Percentiles rank a stretch among this genome's conserved stretches.
These are phyloP conservation scores for Cunninghamia lanceolata DNA, from an alignment of 75 land plant species.

Conservation along the genomic window DNA sequence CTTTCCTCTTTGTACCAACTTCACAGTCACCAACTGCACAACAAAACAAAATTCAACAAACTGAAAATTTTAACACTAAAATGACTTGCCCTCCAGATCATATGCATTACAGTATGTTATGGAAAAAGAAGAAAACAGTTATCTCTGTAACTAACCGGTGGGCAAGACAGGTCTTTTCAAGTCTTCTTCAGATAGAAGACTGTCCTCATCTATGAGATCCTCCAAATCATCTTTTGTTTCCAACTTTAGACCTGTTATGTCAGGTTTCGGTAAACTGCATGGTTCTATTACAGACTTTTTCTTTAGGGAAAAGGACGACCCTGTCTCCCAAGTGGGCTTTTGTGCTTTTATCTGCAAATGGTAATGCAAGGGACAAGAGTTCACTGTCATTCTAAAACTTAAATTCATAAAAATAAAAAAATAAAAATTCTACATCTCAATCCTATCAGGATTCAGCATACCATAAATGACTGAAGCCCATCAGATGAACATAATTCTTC, in stretches of 20 bases:
- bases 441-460: slow-evolving; percentile 13
- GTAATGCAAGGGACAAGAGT: neutral
- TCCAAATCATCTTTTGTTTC: slow-evolving; percentile 46
- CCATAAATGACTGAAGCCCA: slow-evolving; percentile 20
- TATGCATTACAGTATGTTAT: neutral
- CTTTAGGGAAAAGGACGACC: slow-evolving; percentile 80
- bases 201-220: slow-evolving; percentile 93
- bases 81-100: neutral
- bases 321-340: slow-evolving; percentile 91
- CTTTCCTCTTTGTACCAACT: slow-evolving; percentile 82
- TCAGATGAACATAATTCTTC: slow-evolving; percentile 20
- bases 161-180: slow-evolving; percentile 81
- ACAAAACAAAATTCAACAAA: neutral
- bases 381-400: neutral
- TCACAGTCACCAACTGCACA: slow-evolving; percentile 81
- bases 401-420: neutral
- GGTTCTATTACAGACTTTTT: slow-evolving; percentile 24
- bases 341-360: slow-evolving; percentile 55
- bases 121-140: neutral
- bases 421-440: neutral
- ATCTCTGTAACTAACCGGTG: slow-evolving; percentile 9
- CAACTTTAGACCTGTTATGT: slow-evolving; percentile 11
- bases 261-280: slow-evolving; percentile 32
- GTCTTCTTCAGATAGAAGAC: slow-evolving; percentile 92
- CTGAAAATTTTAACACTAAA: neutral